These are phyloP conservation scores for Fabrea salina DNA, from an alignment of 169 alveolate species.

Conservation along the genomic window DNA sequence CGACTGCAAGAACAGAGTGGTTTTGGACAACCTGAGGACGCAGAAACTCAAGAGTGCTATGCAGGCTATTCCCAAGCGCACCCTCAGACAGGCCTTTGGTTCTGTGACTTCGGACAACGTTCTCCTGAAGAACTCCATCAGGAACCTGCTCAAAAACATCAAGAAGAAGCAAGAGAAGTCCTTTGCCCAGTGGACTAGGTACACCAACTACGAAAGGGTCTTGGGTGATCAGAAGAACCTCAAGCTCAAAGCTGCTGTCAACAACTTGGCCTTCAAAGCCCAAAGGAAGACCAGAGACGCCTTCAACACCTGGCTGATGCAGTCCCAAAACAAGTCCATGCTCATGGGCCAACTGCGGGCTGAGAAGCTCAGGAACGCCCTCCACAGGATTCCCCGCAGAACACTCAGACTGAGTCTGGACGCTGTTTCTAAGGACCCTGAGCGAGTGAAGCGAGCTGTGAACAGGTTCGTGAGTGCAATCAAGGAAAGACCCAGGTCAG, in stretches of 20 bases:
- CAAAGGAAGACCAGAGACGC: neutral
- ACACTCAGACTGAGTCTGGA: neutral
- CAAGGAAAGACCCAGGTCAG: neutral
- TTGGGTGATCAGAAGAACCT: neutral
- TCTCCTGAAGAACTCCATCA: neutral
- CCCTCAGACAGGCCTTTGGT: neutral
- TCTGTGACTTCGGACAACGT: neutral
- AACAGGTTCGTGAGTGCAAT: neutral
- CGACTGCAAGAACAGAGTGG: neutral
- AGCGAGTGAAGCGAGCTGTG: neutral
- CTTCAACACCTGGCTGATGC: neutral
- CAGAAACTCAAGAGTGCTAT: constrained; percentile 2
- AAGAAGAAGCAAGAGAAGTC: neutral
- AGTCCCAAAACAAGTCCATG: neutral
- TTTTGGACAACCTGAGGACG: neutral
- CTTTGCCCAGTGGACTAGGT: neutral
- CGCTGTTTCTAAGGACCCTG: neutral
- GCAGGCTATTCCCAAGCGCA: neutral
- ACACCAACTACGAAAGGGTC: neutral
- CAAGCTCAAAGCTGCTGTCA: neutral
- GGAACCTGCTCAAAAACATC: neutral
- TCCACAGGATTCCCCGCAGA: neutral
- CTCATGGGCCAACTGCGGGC: neutral
- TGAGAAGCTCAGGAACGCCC: neutral
- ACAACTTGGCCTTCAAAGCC: neutral